Evolutionary conservation across 768 basidiomycete genomes (phyloP).

Genomic region (Pleurotus citrinopileatus): DNA sequence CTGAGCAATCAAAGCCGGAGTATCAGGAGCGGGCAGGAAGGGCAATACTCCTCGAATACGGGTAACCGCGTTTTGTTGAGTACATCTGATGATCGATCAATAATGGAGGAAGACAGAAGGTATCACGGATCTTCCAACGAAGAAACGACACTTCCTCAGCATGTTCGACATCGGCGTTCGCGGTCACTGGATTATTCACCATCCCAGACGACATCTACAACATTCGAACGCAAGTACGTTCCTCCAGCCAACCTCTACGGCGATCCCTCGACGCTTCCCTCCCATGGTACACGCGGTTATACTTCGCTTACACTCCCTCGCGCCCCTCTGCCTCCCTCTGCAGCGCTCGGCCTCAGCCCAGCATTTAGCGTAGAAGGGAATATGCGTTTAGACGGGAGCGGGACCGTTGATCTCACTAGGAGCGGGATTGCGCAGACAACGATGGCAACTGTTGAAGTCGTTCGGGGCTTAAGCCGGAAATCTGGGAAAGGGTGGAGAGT

Average conservation of each 20-base stretch:
- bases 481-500: slow-evolving; percentile 12
- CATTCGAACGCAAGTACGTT: slow-evolving; percentile 17
- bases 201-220: background rate
- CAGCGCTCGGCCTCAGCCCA: slow-evolving; percentile 13
- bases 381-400: slow-evolving; percentile 28
- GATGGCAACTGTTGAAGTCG: slow-evolving; percentile 85
- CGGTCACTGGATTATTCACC: slow-evolving; percentile 6
- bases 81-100: slow-evolving; percentile 1
- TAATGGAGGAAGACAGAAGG: slow-evolving; percentile 1
- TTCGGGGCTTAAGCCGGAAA: slow-evolving; percentile 46
- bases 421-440: slow-evolving; percentile 82
- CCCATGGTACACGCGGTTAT: slow-evolving; percentile 58
- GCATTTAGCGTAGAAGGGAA: background rate
- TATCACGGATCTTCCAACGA: background rate
- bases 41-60: background rate
- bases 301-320: slow-evolving; percentile 53
- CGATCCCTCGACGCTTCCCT: slow-evolving; percentile 34
- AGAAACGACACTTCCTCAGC: background rate
- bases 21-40: background rate
- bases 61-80: background rate
- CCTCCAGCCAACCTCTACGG: slow-evolving; percentile 11
- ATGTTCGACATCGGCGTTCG: slow-evolving; percentile 5
- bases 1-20: slow-evolving; percentile 17
- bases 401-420: slow-evolving; percentile 68
- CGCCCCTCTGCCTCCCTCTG: slow-evolving; percentile 36